Base-by-base conservation (phyloP, 352 stramenopile species). In the Globisporangium solare region DNA sequence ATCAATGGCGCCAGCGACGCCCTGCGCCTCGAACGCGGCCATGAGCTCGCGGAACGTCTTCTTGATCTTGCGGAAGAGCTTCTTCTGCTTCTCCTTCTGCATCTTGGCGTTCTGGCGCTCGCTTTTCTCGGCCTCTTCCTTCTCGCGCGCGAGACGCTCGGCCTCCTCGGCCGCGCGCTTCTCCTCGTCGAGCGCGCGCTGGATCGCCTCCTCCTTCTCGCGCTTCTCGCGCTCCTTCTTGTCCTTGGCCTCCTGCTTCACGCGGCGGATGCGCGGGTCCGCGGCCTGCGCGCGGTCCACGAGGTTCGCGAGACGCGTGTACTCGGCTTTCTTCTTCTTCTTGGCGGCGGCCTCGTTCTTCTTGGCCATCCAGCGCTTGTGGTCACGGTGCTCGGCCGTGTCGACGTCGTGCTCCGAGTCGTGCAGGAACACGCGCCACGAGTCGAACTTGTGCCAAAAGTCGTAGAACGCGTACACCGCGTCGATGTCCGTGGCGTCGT, bases 291-390 rank as follows among this genome's bases (percentile, higher is more conserved):
- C 83, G 56, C 83, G 81, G 71, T 93, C 83, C 43, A 93, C 81
- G 14, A 93, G 72, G 60, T 74, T 87, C 48, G 81, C 81, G 0
- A 93, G 76, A 69, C 83, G 83, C 15, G 72, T 73, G 71, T 93
- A 93, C 68, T 93, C 83, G 66, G 86, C 79, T 66, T 93, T 93
- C 81, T 93, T 93, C 73, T 86, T 88, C 77, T 93, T 93, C 79
- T 93, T 93, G 51, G 79, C 81, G 0, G 75, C 80, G 6, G 62
- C 69, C 59, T 93, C 83, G 69, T 93, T 93, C 75, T 93, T 93
- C 75, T 93, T 93, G 51, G 82, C 82, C 81, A 93, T 89, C 79
- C 78, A 91, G 22, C 83, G 80, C 76, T 93, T 93, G 66, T 93
- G 81, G 68, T 93, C 81, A 49, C 83, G 83, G 71, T 89, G 79